Evolutionary conservation across 164 flowering plant genomes (phyloP).

Genomic region (Magnolia sinica): DNA sequence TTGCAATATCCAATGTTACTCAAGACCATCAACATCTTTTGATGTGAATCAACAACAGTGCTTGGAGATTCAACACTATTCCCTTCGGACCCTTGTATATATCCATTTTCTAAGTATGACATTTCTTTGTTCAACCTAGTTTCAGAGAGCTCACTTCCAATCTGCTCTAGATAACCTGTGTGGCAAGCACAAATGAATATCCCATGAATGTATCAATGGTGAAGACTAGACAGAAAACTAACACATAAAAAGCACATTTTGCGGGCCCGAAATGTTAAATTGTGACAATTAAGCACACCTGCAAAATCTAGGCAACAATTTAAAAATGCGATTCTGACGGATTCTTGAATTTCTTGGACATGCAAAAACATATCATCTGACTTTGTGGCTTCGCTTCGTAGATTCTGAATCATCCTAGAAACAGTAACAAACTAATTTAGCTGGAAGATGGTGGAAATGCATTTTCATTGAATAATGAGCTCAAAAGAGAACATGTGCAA

Average conservation of each 20-base stretch:
- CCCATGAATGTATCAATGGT: conserved; percentile 1
- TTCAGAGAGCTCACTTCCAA: conserved; percentile 60
- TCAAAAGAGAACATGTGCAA: background rate
- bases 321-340: conserved; percentile 78
- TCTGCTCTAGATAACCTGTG: conserved; percentile 77
- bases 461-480: background rate
- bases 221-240: background rate
- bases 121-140: conserved; percentile 47
- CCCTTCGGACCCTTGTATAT: conserved; percentile 40
- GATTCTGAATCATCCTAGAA: conserved; percentile 72
- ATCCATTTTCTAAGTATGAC: conserved; percentile 55
- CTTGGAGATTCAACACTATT: conserved; percentile 59
- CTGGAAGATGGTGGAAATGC: background rate
- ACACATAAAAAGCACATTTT: background rate
- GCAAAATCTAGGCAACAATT: conserved; percentile 92
- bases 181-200: conserved; percentile 14
- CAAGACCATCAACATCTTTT: conserved; percentile 67
- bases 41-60: conserved; percentile 62
- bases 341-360: conserved; percentile 84
- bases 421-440: conserved; percentile 6
- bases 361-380: conserved; percentile 66
- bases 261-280: background rate
- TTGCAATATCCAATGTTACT: conserved; percentile 97
- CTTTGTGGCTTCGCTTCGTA: conserved; percentile 59
- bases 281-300: conserved; percentile 40